These are phyloP conservation scores for Trichophyton schoenleinii DNA, from an alignment of 2,329 filamentous ascomycete species.

Conservation along the genomic window DNA sequence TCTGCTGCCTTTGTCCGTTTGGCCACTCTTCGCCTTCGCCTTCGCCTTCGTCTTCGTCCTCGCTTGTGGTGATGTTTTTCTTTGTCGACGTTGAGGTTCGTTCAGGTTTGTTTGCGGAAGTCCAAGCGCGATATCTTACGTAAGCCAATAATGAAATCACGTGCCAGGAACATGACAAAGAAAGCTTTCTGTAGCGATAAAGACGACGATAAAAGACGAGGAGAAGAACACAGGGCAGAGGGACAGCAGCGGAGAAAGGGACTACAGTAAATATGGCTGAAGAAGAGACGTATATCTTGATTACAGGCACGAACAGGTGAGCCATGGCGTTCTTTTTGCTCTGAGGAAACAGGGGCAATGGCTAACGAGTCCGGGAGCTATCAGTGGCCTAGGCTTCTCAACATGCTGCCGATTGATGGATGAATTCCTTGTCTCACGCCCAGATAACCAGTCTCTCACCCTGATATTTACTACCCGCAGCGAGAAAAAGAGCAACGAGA, in stretches of 20 bases:
- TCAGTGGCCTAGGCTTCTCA: constrained; percentile 73
- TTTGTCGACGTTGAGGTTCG: neutral
- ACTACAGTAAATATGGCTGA: neutral
- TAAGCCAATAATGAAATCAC: neutral
- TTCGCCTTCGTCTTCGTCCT: neutral
- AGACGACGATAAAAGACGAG: neutral
- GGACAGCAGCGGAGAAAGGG: too few species aligned
- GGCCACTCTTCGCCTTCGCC: neutral
- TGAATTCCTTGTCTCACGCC: constrained; percentile 64
- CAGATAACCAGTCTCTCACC: constrained; percentile 56
- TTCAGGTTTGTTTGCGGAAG: neutral
- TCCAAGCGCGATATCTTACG: neutral
- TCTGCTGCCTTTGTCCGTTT: neutral
- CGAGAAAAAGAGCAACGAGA: constrained; percentile 58
- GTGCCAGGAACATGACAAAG: neutral
- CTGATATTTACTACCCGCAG: constrained; percentile 77
- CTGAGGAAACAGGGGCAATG: neutral
- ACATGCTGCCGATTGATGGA: constrained; percentile 77
- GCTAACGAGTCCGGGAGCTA: neutral
- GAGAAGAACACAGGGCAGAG: neutral
- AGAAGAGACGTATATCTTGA: constrained; percentile 42
- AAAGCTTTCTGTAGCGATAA: neutral
- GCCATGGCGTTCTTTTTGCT: neutral
- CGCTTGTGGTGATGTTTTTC: neutral
- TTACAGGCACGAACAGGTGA: constrained; percentile 68